Conservation (phyloP, 306 rosid species). For the Vachellia collinsii region DNA sequence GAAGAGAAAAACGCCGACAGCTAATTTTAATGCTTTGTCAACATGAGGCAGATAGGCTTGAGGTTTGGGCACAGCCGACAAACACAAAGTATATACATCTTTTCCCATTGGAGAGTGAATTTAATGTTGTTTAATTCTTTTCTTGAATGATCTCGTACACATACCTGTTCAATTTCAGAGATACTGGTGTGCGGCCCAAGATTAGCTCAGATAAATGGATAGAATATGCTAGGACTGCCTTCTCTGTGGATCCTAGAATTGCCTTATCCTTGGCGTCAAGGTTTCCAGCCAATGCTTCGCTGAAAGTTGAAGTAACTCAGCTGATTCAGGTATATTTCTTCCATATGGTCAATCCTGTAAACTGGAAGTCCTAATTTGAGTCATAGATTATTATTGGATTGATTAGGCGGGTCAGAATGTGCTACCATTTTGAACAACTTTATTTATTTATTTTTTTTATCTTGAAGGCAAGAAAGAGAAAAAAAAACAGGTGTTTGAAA, state of each 20-base stretch:
- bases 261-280: conserved; percentile 81
- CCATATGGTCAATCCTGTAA: conserved; percentile 17
- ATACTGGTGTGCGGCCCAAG: conserved; percentile 68
- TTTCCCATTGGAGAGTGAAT: conserved; percentile 1
- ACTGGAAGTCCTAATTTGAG: conserved; percentile 27
- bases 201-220: conserved; percentile 88
- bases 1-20: conserved; percentile 86
- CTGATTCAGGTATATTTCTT: conserved; percentile 74
- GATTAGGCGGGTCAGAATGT: conserved; percentile 17
- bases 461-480: not conserved
- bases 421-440: conserved; percentile 10
- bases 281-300: conserved; percentile 77
- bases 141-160: conserved; percentile 19
- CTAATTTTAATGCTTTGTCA: conserved; percentile 91
- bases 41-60: conserved; percentile 97
- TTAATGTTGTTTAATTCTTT: conserved; percentile 11
- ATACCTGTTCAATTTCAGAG: conserved; percentile 54
- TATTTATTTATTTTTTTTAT: conserved; percentile 9
- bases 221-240: conserved; percentile 89
- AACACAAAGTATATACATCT: conserved; percentile 66
- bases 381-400: conserved; percentile 17
- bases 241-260: conserved; percentile 89
- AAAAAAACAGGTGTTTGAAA: not conserved
- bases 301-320: conserved; percentile 88
- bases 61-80: conserved; percentile 96